Base-by-base conservation (phyloP, 1,284 basidiomycete species). In the Apiotrichum porosum region DNA sequence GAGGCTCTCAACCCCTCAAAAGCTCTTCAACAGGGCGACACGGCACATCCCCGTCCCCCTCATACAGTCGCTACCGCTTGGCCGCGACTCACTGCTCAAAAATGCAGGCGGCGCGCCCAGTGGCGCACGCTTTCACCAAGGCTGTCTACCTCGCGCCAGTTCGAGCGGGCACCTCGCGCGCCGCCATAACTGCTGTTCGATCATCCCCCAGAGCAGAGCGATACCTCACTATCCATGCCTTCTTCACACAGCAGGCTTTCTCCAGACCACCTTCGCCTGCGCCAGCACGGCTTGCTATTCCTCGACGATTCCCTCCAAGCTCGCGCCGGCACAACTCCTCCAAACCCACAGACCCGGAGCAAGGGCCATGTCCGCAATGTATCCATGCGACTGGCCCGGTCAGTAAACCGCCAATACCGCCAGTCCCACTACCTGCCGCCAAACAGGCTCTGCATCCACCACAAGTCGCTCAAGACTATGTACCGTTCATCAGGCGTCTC, bases 401-500 rank as follows among this genome's bases (percentile, higher is more conserved):
- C 14, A 35, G 42, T 3, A 45, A 30, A 14, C 43, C 44, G 22
- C 24, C 54, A 22, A 28, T 42, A 10, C 46, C 48, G 9, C 51
- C 44, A 22, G 47, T 51, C 10, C 50, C 46, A 2, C 41, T 36
- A n/a, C 48, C 48, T 4, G 19, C 52, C 23, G 22, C 38, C 9
- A 43, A 26, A 6, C 23, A 12, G 1, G 31, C 28, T 8, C 17
- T 34, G 9, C 33, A 23, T 21, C 50, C 50, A 12, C 44, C 44
- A 5, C 44, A 24, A 15, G 46, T 65, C 36, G 51, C 59, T 10
- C 71, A 71, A 48, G 82, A 89, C 61, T 92, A 92, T 64, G 81
- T 88, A 8, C 81, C 78, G 6, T 85, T 89, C 66, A 87, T 90
- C 58, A 82, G 81, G 39, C 81, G 83, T 17, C 77, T 92, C 26